Evolutionary conservation across 2,329 filamentous ascomycete species (phyloP), one percentile per base, ranked within the genome.

Genomic region (Grosmannia serpens): DNA sequence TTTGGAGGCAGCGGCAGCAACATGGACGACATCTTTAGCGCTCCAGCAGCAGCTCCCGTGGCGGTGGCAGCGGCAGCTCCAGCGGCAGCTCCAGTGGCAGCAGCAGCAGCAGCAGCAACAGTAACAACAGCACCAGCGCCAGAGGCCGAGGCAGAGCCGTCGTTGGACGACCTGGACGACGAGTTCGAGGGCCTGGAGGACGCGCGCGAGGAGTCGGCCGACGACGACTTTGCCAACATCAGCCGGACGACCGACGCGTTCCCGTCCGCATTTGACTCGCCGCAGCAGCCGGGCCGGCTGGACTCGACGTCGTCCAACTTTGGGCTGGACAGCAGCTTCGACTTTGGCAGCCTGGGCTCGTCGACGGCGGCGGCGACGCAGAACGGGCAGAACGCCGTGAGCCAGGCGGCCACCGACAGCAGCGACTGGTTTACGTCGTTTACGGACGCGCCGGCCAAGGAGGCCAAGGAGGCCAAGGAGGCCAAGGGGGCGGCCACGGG

Each of bases 141-240:
- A 2, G 20, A n/a, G 50, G 33, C 24, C 38, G 24, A 47, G n/a
- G n/a, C 49, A 9, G 41, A 56, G 11, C 8, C 50, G 1, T 53
- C 38, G 54, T 6, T 91, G 68, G 85, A 88, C 61, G 88, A 91
- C 55, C 83, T 91, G 61, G 88, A 90, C 55, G 82, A 86, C 63
- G 88, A 90, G 49, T 94, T 94, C 64, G 87, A 89, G 65, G 89
- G 89, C 58, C 80, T 95, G 20, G 85, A 89, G 60, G 89, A 95
- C 67, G 89, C 89, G 51, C 89, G 90, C 68, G 89, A 94, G 70
- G 88, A 86, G 54, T 85, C 81, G 27, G 84, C 81, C 1, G 89
- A 91, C 60, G 88, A 92, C 60, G 88, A 92, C 63, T 90, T 91
- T 73, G 85, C 86, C 66, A 87, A 80, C 66, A 80, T 91, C 62